Evolutionary conservation across 805 yeast species (phyloP).

Genomic region (Ogataea wickerhamii): DNA sequence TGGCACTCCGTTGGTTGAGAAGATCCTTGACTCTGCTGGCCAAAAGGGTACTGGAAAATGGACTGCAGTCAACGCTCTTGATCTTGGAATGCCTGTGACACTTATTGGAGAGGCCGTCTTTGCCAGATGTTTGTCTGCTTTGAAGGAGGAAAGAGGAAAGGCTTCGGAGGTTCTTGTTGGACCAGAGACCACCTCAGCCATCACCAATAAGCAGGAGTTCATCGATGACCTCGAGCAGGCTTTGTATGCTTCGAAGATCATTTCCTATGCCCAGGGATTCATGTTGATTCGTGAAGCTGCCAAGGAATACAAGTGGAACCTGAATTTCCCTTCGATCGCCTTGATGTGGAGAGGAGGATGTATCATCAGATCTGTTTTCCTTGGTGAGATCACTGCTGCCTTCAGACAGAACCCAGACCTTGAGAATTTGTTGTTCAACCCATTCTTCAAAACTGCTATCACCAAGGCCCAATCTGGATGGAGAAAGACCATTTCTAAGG

Average conservation of each 20-base stretch:
- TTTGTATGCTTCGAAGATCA: slow-evolving; percentile 95
- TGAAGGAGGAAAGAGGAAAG: slow-evolving; percentile 84
- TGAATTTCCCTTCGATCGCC: slow-evolving; percentile 97
- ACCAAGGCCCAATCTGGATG: slow-evolving; percentile 92
- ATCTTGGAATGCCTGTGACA: slow-evolving; percentile 97
- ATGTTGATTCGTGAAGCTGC: slow-evolving; percentile 99
- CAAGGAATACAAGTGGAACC: slow-evolving; percentile 92
- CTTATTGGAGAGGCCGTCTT: slow-evolving; percentile 98
- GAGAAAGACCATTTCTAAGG: slow-evolving; percentile 82
- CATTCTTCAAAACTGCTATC: slow-evolving; percentile 90
- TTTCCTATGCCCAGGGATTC: slow-evolving; percentile 99
- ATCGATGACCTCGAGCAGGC: slow-evolving; percentile 97
- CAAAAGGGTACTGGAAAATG: slow-evolving; percentile 99
- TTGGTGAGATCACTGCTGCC: slow-evolving; percentile 95
- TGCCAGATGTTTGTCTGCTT: slow-evolving; percentile 90
- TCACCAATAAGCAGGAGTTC: slow-evolving; percentile 76
- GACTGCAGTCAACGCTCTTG: slow-evolving; percentile 98
- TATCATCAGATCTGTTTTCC: slow-evolving; percentile 97
- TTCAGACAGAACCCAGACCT: slow-evolving; percentile 90
- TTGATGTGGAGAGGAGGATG: slow-evolving; percentile 99
- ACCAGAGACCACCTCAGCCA: slow-evolving; percentile 61
- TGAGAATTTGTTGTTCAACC: slow-evolving; percentile 93
- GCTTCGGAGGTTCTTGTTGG: slow-evolving; percentile 81
- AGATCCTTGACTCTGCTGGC: slow-evolving; percentile 95
- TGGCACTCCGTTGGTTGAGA: slow-evolving; percentile 91